These are phyloP conservation scores for Candida tibetensis DNA, from an alignment of 805 yeast species.

Conservation along the genomic window DNA sequence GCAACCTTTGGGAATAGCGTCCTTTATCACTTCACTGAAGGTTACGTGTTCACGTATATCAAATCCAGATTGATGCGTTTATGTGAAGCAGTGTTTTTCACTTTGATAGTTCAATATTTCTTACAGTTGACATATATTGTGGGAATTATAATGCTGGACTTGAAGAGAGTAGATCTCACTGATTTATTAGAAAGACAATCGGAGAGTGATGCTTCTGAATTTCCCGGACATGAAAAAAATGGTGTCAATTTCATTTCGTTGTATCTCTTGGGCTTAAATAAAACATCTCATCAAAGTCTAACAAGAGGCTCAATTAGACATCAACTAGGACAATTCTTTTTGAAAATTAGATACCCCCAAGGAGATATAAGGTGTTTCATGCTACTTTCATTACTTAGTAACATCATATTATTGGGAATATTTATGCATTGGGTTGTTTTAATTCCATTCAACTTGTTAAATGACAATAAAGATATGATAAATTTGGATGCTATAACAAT, in stretches of 20 bases:
- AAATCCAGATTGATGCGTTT: conserved; percentile 17
- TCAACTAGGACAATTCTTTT: conserved; percentile 30
- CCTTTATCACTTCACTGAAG: conserved; percentile 12
- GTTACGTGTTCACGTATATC: conserved; percentile 12
- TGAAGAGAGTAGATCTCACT: conserved; percentile 58
- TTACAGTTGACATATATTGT: conserved; percentile 64
- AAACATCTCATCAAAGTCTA: conserved; percentile 14
- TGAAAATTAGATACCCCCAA: conserved; percentile 40
- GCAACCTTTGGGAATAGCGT: conserved; percentile 5
- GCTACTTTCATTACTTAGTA: conserved; percentile 18
- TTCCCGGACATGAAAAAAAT: conserved; percentile 16
- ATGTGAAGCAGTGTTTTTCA: conserved; percentile 30
- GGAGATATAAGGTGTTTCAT: conserved; percentile 18
- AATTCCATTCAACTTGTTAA: conserved; percentile 16
- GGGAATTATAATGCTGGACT: conserved; percentile 65
- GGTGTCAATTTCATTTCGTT: conserved; percentile 29
- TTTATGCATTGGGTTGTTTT: conserved; percentile 20
- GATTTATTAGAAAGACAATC: conserved; percentile 28
- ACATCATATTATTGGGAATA: conserved; percentile 14
- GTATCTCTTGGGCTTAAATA: conserved; percentile 17
- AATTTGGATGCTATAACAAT: conserved; percentile 11
- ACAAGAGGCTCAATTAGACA: conserved; percentile 20
- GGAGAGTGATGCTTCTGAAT: neutral
- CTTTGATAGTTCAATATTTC: conserved; percentile 56
- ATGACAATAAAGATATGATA: conserved; percentile 8